phyloP scores from a whole-genome alignment of 148 eudicot species.

The Arbutus unedo region DNA sequence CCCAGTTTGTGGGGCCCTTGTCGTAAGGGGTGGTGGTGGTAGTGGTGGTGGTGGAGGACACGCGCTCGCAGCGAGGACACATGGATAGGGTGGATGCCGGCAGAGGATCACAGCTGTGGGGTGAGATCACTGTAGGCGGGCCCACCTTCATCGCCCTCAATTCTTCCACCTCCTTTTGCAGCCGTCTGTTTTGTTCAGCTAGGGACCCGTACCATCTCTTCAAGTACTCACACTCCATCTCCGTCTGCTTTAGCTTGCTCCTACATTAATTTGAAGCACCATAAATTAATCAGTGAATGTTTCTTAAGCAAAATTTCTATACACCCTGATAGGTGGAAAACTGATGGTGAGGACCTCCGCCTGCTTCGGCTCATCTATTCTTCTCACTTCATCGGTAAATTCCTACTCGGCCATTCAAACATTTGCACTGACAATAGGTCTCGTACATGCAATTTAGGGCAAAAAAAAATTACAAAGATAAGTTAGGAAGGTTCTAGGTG shows the following conservation, averaged over 20 bases:
- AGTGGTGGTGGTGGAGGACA: conserved; percentile 25
- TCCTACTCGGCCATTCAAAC: too few relatives aligned
- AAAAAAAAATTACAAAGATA: too few relatives aligned
- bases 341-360: too few relatives aligned
- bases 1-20: conserved; percentile 16
- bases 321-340: too few relatives aligned
- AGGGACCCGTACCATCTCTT: conserved; percentile 49
- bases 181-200: conserved; percentile 38
- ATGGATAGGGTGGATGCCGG: conserved; percentile 35
- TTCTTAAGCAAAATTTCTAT: too few relatives aligned
- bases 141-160: conserved; percentile 43
- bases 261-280: conserved; percentile 13
- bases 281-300: too few relatives aligned
- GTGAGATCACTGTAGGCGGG: conserved; percentile 19
- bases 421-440: too few relatives aligned
- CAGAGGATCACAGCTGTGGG: conserved; percentile 19
- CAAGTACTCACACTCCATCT: conserved; percentile 45
- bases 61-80: conserved; percentile 48
- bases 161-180: conserved; percentile 49
- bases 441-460: too few relatives aligned
- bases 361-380: too few relatives aligned
- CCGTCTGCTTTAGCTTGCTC: conserved; percentile 59
- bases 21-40: conserved; percentile 6
- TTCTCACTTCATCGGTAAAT: too few relatives aligned
- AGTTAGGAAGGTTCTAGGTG: too few relatives aligned